Conservation (phyloP, 257 asterid species). For the Euphrasia confusa region DNA sequence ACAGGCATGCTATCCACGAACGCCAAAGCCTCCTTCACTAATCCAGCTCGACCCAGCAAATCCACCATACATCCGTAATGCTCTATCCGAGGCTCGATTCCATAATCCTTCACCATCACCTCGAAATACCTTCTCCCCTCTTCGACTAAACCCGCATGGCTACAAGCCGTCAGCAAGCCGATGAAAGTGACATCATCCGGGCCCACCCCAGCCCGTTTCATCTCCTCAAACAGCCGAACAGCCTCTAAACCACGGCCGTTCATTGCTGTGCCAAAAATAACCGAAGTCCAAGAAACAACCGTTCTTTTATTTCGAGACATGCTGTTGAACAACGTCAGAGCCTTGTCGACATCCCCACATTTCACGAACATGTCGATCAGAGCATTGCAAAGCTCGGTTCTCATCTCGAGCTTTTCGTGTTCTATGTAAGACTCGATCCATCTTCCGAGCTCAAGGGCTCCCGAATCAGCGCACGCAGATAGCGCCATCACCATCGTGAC, state of each 20-base stretch:
- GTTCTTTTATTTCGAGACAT: constrained; percentile 43
- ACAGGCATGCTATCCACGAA: constrained; percentile 59
- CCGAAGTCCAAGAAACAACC: constrained; percentile 78
- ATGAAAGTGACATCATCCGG: constrained; percentile 72
- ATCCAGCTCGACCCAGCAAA: constrained; percentile 65
- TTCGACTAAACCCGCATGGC: constrained; percentile 70
- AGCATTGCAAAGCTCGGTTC: constrained; percentile 52
- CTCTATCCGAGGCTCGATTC: constrained; percentile 59
- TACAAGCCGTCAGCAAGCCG: constrained; percentile 74
- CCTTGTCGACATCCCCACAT: constrained; percentile 72
- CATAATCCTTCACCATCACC: constrained; percentile 48
- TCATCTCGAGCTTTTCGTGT: constrained; percentile 46
- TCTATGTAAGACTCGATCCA: constrained; percentile 58
- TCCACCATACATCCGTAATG: constrained; percentile 91
- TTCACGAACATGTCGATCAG: constrained; percentile 76
- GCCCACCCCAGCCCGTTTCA: constrained; percentile 35
- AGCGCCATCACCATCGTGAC: constrained; percentile 59
- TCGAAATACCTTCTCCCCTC: constrained; percentile 52
- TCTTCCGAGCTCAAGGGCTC: constrained; percentile 71
- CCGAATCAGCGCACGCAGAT: constrained; percentile 70
- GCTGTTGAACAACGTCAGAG: constrained; percentile 44
- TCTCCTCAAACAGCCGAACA: constrained; percentile 58
- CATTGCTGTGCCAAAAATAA: constrained; percentile 61
- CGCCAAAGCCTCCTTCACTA: constrained; percentile 50
- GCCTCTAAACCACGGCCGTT: constrained; percentile 72